Conservation (phyloP, 2,329 filamentous ascomycete genomes). For the Saccharata proteae region DNA sequence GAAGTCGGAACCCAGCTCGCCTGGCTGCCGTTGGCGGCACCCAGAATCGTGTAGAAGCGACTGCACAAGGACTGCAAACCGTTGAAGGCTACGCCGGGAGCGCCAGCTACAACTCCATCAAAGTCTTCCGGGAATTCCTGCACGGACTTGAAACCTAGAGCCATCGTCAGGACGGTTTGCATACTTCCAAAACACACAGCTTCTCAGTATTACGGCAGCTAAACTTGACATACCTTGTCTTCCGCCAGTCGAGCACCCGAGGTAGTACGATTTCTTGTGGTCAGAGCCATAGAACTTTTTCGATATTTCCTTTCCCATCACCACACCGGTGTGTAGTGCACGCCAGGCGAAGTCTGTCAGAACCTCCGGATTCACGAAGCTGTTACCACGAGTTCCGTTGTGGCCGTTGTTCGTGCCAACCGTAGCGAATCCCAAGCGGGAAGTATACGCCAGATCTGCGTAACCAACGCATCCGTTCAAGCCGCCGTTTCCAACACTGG, state of each 20-base stretch:
- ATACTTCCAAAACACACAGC: too few species aligned
- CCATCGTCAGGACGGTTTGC: too few species aligned
- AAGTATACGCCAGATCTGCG: constrained; percentile 25
- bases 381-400: constrained; percentile 31
- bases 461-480: constrained; percentile 29
- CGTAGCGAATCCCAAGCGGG: constrained; percentile 26
- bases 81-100: constrained; percentile 21
- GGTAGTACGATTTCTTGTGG: constrained; percentile 29
- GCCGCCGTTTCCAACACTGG: constrained; percentile 31
- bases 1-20: constrained; percentile 26
- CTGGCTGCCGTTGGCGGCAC: constrained; percentile 14
- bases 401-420: constrained; percentile 32
- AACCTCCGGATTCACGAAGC: constrained; percentile 31
- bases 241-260: constrained; percentile 26
- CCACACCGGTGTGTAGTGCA: constrained; percentile 28
- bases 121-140: constrained; percentile 25
- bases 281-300: constrained; percentile 27
- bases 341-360: constrained; percentile 38
- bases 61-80: constrained; percentile 22
- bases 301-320: constrained; percentile 29
- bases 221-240: too few species aligned
- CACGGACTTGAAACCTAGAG: constrained; percentile 12
- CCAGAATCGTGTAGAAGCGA: constrained; percentile 20
- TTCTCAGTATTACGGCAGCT: too few species aligned
- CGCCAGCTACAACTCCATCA: constrained; percentile 25